phyloP scores from a whole-genome alignment of 164 flowering plant species.

The Tinospora cordifolia region DNA sequence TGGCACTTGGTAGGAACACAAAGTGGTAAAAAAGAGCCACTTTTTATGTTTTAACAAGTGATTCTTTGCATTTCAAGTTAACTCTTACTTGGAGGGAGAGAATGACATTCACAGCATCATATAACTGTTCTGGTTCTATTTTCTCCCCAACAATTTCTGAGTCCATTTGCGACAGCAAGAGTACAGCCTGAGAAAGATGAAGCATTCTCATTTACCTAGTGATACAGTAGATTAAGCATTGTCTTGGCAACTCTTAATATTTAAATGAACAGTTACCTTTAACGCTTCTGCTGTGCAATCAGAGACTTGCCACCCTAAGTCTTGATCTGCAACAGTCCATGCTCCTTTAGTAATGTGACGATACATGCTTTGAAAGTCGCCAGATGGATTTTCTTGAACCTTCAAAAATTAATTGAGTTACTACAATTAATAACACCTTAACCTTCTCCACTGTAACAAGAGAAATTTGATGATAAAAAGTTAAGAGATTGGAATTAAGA shows the following conservation, averaged over 20 bases:
- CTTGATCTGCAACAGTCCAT: constrained; percentile 79
- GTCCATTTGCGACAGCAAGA: constrained; percentile 35
- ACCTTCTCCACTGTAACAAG: background rate
- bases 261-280: constrained; percentile 31
- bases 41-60: background rate
- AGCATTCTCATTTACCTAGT: background rate
- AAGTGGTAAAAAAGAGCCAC: background rate
- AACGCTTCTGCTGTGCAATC: constrained; percentile 85
- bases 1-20: too few species aligned
- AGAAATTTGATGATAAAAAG: background rate
- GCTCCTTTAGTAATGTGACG: constrained; percentile 81
- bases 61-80: background rate
- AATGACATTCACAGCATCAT: constrained; percentile 60
- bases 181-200: constrained; percentile 29
- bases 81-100: constrained; percentile 60
- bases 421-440: background rate
- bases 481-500: background rate
- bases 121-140: constrained; percentile 28
- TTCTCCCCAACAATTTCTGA: constrained; percentile 41
- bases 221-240: background rate
- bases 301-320: constrained; percentile 73
- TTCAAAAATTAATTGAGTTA: constrained; percentile 17
- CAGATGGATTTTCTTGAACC: constrained; percentile 51
- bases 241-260: background rate
- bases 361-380: constrained; percentile 51